Base-by-base conservation (phyloP, 176 grass and related monocot genomes). In the Juncus effusus region DNA sequence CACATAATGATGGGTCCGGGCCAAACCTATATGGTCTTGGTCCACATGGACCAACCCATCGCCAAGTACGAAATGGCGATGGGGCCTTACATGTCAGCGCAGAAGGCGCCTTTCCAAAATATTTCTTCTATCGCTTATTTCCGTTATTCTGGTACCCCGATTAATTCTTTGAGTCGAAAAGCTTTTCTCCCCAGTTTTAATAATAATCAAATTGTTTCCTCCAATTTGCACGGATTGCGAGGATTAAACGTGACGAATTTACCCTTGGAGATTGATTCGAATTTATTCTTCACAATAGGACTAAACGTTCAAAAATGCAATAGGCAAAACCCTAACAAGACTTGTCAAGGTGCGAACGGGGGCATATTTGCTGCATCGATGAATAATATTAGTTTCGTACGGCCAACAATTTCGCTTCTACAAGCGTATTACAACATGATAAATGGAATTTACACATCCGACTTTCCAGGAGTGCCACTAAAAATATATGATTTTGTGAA, bases 231-330 rank as follows among this genome's bases (percentile, higher is more conserved):
- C 37, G 55, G 56, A 7, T 61, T 79, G 47, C 36, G 10, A 13
- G 56, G 67, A 61, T 61, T 80, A 61, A 37, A 59, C 44, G 39
- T 56, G 7, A 58, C 51, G 7, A 70, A 42, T 38, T 38, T 80
- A 41, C 69, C 77, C 44, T 60, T 80, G 52, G 60, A 65, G 57
- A 70, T 80, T 47, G 60, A 74, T 60, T 37, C 59, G 15, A 40
- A 66, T 56, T 44, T 80, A 38, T 64, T 80, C 40, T 51, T 73
- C 51, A 80, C 77, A 55, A 52, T 79, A 14, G 77, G 60, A 40
- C 7, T 79, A 50, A 65, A 58, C 59, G 51, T 72, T 55, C 14
- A 65, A 1, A 41, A 64, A 3, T 73, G 77, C 60, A 40, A 79
- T 38, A 16, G 67, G 38, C 6, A 7, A 16, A 52, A 72, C 37